phyloP scores from a whole-genome alignment of 306 rosid genomes.

The Prunus campanulata region DNA sequence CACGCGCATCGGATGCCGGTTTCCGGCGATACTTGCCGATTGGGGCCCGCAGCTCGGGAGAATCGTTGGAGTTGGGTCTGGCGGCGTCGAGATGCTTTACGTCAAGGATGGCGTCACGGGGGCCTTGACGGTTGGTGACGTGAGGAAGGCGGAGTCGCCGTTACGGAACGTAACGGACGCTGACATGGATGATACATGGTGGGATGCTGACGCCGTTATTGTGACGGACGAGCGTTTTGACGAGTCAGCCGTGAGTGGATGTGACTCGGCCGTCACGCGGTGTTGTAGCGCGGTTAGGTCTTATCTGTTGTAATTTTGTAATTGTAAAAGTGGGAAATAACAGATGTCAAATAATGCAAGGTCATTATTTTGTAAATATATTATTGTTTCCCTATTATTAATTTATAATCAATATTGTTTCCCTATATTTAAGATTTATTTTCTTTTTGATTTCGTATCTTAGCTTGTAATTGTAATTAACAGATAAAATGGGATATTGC shows the following conservation, averaged over 20 bases:
- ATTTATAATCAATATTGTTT: not conserved
- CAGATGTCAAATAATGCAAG: not conserved
- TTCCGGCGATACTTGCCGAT: conserved; percentile 55
- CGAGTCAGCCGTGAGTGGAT: conserved; percentile 10
- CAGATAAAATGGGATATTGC: not conserved
- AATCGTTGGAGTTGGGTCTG: conserved; percentile 31
- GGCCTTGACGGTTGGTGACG: conserved; percentile 48
- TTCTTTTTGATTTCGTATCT: not conserved
- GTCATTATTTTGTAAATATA: conserved; percentile 8
- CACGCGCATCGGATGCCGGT: conserved; percentile 44
- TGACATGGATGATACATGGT: conserved; percentile 38
- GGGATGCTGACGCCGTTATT: conserved; percentile 49
- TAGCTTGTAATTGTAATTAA: not conserved
- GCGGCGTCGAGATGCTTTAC: conserved; percentile 45
- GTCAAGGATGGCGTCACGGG: conserved; percentile 43
- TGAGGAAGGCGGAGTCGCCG: conserved; percentile 50
- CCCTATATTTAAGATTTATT: not conserved
- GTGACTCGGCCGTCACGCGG: conserved; percentile 31
- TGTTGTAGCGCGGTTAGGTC: conserved; percentile 25
- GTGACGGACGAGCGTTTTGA: conserved; percentile 27
- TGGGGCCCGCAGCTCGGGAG: conserved; percentile 57
- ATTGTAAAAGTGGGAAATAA: not conserved
- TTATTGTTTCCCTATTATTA: too few relatives aligned
- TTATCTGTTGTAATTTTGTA: conserved; percentile 4
- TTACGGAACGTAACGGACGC: conserved; percentile 33